Evolutionary conservation across 176 grass and related monocot species (phyloP).

Genomic region (Oryza rufipogon): DNA sequence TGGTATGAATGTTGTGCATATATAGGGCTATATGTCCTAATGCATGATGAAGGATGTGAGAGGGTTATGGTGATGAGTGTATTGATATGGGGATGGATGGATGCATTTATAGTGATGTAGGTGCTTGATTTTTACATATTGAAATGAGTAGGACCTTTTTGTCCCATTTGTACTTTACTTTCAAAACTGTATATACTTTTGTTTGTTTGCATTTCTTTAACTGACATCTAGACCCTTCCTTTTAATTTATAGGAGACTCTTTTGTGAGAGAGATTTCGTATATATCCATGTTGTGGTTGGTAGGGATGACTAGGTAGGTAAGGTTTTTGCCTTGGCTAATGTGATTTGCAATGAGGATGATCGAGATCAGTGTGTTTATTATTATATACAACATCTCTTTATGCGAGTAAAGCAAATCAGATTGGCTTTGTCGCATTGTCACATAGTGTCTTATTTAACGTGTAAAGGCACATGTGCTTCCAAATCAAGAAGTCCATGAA

Average conservation of each 20-base stretch:
- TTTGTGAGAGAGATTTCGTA: background rate
- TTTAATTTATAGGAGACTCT: background rate
- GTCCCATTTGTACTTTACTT: conserved; percentile 6
- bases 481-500: background rate
- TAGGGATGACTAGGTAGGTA: background rate
- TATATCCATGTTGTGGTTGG: conserved; percentile 4
- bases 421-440: background rate
- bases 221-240: conserved; percentile 10
- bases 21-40: background rate
- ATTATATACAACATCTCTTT: background rate
- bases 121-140: background rate
- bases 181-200: background rate
- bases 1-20: background rate
- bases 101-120: background rate
- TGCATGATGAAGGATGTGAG: background rate
- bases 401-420: background rate
- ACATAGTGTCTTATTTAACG: background rate
- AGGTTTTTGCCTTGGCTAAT: conserved; percentile 8
- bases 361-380: background rate
- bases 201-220: background rate
- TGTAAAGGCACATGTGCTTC: background rate
- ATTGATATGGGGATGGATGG: background rate
- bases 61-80: background rate
- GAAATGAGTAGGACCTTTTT: background rate
- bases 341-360: conserved; percentile 18